These are phyloP conservation scores for Musa acuminata DNA, from an alignment of 176 grass and related monocot species.

Conservation along the genomic window DNA sequence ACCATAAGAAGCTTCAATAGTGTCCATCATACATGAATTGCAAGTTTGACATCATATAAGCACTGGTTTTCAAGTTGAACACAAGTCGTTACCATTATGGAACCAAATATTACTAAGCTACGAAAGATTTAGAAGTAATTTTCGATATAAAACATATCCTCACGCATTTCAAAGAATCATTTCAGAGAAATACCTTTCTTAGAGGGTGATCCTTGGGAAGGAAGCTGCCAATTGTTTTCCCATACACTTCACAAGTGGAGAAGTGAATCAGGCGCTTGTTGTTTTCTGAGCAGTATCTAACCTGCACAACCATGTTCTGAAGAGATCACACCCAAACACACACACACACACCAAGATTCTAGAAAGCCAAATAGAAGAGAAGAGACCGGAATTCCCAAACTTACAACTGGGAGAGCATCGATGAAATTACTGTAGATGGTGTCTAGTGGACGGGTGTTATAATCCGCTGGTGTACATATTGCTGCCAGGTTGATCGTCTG, in stretches of 20 bases:
- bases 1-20: no score
- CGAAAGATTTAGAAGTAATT: neutral
- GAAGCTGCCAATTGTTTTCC: conserved; percentile 93
- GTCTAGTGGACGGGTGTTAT: conserved; percentile 92
- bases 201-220: conserved; percentile 91
- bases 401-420: conserved; percentile 89
- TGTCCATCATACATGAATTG: no score
- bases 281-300: conserved; percentile 97
- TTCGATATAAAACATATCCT: no score
- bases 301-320: conserved; percentile 32
- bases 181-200: conserved; percentile 44
- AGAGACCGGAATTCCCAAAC: neutral
- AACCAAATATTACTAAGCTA: neutral
- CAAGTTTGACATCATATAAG: no score
- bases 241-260: conserved; percentile 98
- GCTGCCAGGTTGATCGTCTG: conserved; percentile 94
- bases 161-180: neutral
- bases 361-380: neutral
- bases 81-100: neutral
- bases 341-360: neutral
- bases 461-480: conserved; percentile 95
- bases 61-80: no score
- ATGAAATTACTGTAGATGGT: conserved; percentile 99
- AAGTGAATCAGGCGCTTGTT: conserved; percentile 94
- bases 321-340: neutral